Base-by-base conservation (phyloP, 2,329 filamentous ascomycete genomes). In the Aspergillus vadensis region DNA sequence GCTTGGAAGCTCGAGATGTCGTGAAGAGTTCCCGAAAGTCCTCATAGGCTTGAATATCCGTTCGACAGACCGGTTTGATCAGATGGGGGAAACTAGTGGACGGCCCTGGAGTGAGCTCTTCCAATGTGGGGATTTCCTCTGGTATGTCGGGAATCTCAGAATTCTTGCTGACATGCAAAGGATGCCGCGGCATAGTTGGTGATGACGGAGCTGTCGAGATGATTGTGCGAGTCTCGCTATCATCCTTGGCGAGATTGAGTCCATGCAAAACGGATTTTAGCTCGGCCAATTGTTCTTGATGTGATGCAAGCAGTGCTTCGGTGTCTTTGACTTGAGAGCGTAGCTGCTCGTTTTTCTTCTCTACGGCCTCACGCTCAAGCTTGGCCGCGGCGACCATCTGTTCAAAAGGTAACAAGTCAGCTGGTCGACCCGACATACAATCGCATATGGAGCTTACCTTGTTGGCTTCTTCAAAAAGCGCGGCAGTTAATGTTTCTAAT, bases 401-500 rank as follows among this genome's bases (percentile, higher is more conserved):
- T 39, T 44, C 38, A 1, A 57, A 6, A 47, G 50, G 15, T 57
- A 50, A 32, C 19, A 19, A 27, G 27, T 44, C 9, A 55, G 25
- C n/a, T 6, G 15, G 21, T 32, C 8, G n/a, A n/a, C 8, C 25
- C 6, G 7, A 25, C 17, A 25, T 19, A 21, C 2, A n/a, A 14
- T 12, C 17, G 9, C 39, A 1, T 12, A 27, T n/a, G 32, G 7
- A 15, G 17, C 41, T 61, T 74, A 88, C 86, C 77, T 90, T 93
- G 79, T 99, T 98, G 53, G 95, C 95, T 81, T 99, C 94, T 73
- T 98, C 92, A 65, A 99, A 99, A n/a, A 99, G 83, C 27, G 92
- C 92, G 1, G 92, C 88, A 0, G 95, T 98, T 65, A 99, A 78
- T 55, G 87, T 91, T 78, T 98, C 95, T 49, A 99, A 80, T 76